Percentiles rank a stretch among this genome's conserved stretches.
Evolutionary conservation across 306 rosid species (phyloP).

Genomic region (Corylus americana): DNA sequence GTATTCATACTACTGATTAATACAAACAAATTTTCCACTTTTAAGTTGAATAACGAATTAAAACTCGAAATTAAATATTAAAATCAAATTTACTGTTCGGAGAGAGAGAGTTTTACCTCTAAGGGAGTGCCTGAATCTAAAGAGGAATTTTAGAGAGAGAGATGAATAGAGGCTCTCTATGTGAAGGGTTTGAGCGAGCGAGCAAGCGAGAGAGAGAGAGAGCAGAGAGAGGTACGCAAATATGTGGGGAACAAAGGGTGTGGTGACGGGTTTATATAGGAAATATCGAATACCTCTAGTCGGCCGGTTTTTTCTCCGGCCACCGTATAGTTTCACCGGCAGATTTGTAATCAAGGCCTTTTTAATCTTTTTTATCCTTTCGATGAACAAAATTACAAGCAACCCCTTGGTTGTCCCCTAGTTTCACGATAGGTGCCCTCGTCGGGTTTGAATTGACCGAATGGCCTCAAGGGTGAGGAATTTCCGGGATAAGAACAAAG

Average conservation of each 20-base stretch:
- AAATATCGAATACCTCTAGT: conserved; percentile 48
- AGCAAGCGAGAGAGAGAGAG: conserved; percentile 27
- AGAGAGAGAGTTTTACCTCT: conserved; percentile 60
- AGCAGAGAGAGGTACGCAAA: conserved; percentile 26
- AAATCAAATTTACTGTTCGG: conserved; percentile 23
- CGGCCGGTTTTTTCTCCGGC: conserved; percentile 43
- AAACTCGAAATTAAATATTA: conserved; percentile 8
- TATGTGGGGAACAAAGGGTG: conserved; percentile 53
- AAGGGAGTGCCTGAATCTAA: conserved; percentile 26
- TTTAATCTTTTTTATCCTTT: conserved; percentile 1
- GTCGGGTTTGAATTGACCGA: neutral
- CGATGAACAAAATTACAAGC: neutral
- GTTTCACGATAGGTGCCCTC: conserved; percentile 3
- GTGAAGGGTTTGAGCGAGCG: conserved; percentile 35
- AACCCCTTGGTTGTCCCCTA: neutral
- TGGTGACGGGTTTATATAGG: conserved; percentile 82
- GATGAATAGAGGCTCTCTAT: conserved; percentile 32
- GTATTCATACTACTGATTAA: conserved; percentile 30
- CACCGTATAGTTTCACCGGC: conserved; percentile 41
- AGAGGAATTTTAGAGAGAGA: conserved; percentile 1
- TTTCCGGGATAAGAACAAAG: neutral
- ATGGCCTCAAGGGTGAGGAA: neutral
- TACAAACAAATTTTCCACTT: neutral
- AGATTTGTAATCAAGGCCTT: neutral
- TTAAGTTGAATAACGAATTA: neutral